These are phyloP conservation scores for Silene noctiflora DNA, from an alignment of 179 eudicot species.

Conservation along the genomic window DNA sequence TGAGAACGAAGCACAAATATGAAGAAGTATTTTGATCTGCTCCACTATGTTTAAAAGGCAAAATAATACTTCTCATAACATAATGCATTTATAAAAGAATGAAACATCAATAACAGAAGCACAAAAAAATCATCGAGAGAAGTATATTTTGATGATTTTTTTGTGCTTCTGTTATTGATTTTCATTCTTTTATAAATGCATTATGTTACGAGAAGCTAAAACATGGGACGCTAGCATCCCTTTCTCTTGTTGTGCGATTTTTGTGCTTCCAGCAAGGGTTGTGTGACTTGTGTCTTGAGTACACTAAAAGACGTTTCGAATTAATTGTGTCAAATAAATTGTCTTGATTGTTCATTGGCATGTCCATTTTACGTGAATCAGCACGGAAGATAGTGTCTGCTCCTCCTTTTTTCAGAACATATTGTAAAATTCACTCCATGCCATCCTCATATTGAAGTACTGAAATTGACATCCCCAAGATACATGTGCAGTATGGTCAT, in stretches of 20 bases:
- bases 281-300: no score
- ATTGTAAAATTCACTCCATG: neutral
- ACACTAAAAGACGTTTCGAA: no score
- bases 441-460: neutral
- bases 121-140: no score
- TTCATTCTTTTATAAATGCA: no score
- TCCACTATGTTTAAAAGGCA: neutral
- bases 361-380: no score
- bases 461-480: constrained; percentile 4
- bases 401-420: neutral
- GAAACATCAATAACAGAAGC: neutral
- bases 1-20: neutral
- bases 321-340: no score
- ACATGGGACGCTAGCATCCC: no score
- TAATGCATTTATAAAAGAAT: no score
- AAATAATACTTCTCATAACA: neutral
- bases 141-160: no score
- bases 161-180: no score
- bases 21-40: neutral
- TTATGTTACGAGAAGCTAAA: no score
- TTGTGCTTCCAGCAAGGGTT: neutral
- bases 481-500: constrained; percentile 60
- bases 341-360: neutral
- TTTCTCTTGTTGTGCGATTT: no score
- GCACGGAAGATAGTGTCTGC: neutral